Conservation (phyloP, 768 basidiomycete species). For the Serpula lacrymans region DNA sequence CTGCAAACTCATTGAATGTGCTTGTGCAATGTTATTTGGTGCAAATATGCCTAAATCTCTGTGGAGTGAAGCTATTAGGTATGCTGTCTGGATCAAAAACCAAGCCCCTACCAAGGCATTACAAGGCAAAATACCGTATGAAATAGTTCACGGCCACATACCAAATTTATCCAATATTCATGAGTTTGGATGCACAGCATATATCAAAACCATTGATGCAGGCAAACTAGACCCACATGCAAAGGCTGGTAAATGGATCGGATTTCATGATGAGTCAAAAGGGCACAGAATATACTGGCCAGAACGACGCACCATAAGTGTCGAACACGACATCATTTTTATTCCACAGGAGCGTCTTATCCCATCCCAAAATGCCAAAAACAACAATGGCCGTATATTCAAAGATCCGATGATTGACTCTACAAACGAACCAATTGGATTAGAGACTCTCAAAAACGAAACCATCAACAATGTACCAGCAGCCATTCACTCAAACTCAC, state of each 20-base stretch:
- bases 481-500: too few relatives aligned
- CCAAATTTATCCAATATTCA: conserved; percentile 12
- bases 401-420: too few relatives aligned
- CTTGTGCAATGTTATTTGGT: conserved; percentile 32
- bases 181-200: conserved; percentile 8
- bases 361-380: too few relatives aligned
- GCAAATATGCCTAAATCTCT: conserved; percentile 32
- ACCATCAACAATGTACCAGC: too few relatives aligned
- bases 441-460: too few relatives aligned
- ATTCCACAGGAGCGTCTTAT: too few relatives aligned
- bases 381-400: too few relatives aligned
- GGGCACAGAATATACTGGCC: conserved; percentile 15
- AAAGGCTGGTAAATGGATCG: conserved; percentile 29
- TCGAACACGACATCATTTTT: conserved; percentile 12
- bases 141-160: conserved; percentile 7
- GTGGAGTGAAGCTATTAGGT: conserved; percentile 35
- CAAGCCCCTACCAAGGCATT: conserved; percentile 22
- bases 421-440: too few relatives aligned
- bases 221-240: conserved; percentile 25
- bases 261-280: conserved; percentile 31
- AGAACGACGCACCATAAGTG: conserved; percentile 2
- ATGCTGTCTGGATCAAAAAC: conserved; percentile 37
- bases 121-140: conserved; percentile 18
- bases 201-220: conserved; percentile 8
- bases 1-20: conserved; percentile 30